These are phyloP conservation scores for Byssothecium circinans DNA, from an alignment of 2,329 filamentous ascomycete species.

Conservation along the genomic window DNA sequence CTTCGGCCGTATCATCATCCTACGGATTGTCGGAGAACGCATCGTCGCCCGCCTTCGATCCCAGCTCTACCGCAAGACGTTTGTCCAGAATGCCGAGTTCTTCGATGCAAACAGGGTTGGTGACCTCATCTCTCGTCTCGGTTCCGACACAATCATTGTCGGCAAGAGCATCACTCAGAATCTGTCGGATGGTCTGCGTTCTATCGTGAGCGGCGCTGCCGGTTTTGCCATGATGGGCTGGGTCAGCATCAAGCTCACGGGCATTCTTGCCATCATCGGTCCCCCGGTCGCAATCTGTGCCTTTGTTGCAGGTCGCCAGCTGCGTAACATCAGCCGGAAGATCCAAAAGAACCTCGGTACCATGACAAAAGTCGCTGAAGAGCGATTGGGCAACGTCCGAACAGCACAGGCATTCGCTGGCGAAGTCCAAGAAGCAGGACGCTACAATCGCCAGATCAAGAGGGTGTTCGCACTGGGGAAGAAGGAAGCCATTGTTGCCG, in stretches of 20 bases:
- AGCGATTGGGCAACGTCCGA: slow-evolving; percentile 93
- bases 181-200: slow-evolving; percentile 89
- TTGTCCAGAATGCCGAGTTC: slow-evolving; percentile 97
- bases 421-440: slow-evolving; percentile 83
- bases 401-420: slow-evolving; percentile 96
- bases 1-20: slow-evolving; percentile 88
- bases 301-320: slow-evolving; percentile 86
- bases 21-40: slow-evolving; percentile 91
- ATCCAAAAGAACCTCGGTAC: slow-evolving; percentile 94
- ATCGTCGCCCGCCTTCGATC: slow-evolving; percentile 89
- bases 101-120: slow-evolving; percentile 97
- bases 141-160: slow-evolving; percentile 95
- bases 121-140: slow-evolving; percentile 91
- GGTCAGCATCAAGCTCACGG: slow-evolving; percentile 87
- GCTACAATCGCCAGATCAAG: slow-evolving; percentile 90
- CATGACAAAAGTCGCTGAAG: slow-evolving; percentile 95
- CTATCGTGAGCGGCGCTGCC: slow-evolving; percentile 84
- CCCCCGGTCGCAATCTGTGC: slow-evolving; percentile 89
- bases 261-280: slow-evolving; percentile 81
- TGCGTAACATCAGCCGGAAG: slow-evolving; percentile 84
- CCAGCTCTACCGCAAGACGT: slow-evolving; percentile 86
- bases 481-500: slow-evolving; percentile 82
- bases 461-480: slow-evolving; percentile 90
- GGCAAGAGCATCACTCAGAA: slow-evolving; percentile 99
- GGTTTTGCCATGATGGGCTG: slow-evolving; percentile 95